Percentiles rank a stretch among this genome's conserved stretches.
phyloP scores from a whole-genome alignment of 2,329 filamentous ascomycete species.

The Orbilia quercus region DNA sequence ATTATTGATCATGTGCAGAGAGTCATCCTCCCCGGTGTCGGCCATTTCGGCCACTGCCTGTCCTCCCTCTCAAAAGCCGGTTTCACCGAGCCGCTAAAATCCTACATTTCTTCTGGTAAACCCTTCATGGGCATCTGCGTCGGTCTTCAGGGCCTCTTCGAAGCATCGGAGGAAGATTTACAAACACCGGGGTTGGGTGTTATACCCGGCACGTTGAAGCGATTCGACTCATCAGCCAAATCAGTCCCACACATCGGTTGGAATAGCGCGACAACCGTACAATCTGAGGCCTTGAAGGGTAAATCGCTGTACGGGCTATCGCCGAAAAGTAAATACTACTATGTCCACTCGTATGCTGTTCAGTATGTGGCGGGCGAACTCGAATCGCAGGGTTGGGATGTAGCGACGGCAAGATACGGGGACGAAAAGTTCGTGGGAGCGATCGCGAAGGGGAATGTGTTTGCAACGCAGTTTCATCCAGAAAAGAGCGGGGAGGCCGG shows the following conservation, averaged over 20 bases:
- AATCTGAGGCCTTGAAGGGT: conserved; percentile 59
- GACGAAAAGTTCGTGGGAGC: conserved; percentile 91
- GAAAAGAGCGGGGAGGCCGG: conserved; percentile 96
- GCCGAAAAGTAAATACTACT: conserved; percentile 94
- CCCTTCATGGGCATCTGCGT: conserved; percentile 99
- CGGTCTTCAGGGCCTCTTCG: conserved; percentile 88
- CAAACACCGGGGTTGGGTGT: conserved; percentile 78
- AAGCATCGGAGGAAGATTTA: conserved; percentile 82
- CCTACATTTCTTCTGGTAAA: conserved; percentile 89
- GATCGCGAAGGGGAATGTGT: conserved; percentile 83
- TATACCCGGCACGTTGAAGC: conserved; percentile 76
- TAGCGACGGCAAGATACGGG: conserved; percentile 91
- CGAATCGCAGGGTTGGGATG: conserved; percentile 79
- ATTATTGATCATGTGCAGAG: conserved; percentile 41
- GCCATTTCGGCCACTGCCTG: conserved; percentile 96
- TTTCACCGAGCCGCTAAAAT: conserved; percentile 82
- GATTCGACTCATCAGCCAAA: conserved; percentile 81
- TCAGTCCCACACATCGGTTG: conserved; percentile 99
- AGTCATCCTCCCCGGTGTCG: conserved; percentile 92
- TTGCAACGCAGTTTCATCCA: conserved; percentile 96
- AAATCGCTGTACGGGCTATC: conserved; percentile 80
- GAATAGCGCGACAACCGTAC: conserved; percentile 80
- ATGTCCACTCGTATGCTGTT: conserved; percentile 93
- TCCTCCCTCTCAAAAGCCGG: conserved; percentile 82
- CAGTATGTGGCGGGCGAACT: conserved; percentile 80